Evolutionary conservation across 2,329 filamentous ascomycete genomes (phyloP).

Genomic region (Colletotrichum tofieldiae): DNA sequence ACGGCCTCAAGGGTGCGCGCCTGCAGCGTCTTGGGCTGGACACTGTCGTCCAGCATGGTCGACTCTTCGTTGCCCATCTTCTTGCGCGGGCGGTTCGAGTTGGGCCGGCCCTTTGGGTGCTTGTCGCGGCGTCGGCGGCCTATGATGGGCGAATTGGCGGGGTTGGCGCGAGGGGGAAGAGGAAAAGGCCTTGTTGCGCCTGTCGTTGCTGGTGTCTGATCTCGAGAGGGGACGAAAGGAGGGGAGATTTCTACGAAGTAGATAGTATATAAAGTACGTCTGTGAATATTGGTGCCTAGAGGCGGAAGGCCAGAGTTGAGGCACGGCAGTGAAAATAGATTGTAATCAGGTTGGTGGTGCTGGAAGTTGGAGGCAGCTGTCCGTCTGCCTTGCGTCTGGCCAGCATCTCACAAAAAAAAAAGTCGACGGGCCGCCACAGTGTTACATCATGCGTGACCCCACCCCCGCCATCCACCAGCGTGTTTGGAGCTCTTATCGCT

Average conservation of each 20-base stretch:
- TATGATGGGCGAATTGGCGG: conserved; percentile 52
- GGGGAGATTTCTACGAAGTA: neutral
- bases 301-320: neutral
- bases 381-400: conserved; percentile 11
- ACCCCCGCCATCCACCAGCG: conserved; percentile 30
- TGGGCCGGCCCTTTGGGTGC: conserved; percentile 53
- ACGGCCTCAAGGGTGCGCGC: conserved; percentile 81
- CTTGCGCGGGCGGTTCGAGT: conserved; percentile 51
- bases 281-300: neutral
- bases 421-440: conserved; percentile 20
- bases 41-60: conserved; percentile 74
- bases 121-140: conserved; percentile 56
- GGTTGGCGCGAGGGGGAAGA: conserved; percentile 8
- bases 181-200: neutral
- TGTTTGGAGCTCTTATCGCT: conserved; percentile 33
- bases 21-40: conserved; percentile 75
- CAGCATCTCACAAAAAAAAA: conserved; percentile 29
- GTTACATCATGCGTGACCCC: conserved; percentile 42
- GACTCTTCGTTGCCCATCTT: conserved; percentile 93
- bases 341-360: neutral
- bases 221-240: neutral
- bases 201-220: neutral
- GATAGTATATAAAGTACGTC: neutral
- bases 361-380: neutral
- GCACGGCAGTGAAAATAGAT: neutral